Percentiles rank a stretch among this genome's conserved stretches.
Conservation (phyloP, 1,139 yeast genomes). For the Kodamaea derodonti region DNA sequence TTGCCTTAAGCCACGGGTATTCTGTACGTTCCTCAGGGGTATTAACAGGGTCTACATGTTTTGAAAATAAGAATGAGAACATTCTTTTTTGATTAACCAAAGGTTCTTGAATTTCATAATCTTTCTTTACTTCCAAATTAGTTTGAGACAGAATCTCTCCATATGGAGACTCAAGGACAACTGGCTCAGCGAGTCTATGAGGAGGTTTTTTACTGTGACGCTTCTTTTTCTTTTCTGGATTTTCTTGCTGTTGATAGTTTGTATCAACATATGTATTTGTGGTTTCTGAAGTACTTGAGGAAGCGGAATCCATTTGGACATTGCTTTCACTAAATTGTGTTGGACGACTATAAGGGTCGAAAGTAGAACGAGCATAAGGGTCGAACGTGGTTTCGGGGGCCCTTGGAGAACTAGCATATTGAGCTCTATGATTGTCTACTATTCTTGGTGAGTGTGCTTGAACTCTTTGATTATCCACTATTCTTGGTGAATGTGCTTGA, state of each 20-base stretch:
- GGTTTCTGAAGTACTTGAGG: slow-evolving; percentile 7
- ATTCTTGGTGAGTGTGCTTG: too few relatives aligned
- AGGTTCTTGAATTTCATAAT: slow-evolving; percentile 6
- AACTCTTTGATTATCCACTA: too few relatives aligned
- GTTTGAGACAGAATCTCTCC: slow-evolving; percentile 11
- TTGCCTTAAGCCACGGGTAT: slow-evolving; percentile 36
- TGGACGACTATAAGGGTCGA: slow-evolving; percentile 5
- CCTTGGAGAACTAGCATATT: slow-evolving; percentile 3
- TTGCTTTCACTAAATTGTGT: slow-evolving; percentile 1
- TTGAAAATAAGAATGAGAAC: slow-evolving; percentile 28
- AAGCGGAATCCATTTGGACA: slow-evolving; percentile 7
- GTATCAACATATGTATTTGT: slow-evolving; percentile 8
- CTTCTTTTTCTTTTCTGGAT: slow-evolving; percentile 4
- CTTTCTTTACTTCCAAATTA: slow-evolving; percentile 9
- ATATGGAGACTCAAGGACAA: not conserved
- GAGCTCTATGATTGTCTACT: not conserved
- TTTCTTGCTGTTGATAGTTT: slow-evolving; percentile 2
- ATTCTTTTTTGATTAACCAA: slow-evolving; percentile 17
- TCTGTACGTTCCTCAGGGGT: slow-evolving; percentile 33
- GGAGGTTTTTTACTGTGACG: slow-evolving; percentile 2
- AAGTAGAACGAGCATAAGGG: slow-evolving; percentile 5
- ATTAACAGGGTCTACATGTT: slow-evolving; percentile 32
- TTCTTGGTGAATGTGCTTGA: too few relatives aligned
- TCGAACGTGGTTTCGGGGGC: slow-evolving; percentile 6
- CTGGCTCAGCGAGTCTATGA: not conserved